Base-by-base conservation (phyloP, 2,329 filamentous ascomycete genomes). In the Pleomassaria siparia region DNA sequence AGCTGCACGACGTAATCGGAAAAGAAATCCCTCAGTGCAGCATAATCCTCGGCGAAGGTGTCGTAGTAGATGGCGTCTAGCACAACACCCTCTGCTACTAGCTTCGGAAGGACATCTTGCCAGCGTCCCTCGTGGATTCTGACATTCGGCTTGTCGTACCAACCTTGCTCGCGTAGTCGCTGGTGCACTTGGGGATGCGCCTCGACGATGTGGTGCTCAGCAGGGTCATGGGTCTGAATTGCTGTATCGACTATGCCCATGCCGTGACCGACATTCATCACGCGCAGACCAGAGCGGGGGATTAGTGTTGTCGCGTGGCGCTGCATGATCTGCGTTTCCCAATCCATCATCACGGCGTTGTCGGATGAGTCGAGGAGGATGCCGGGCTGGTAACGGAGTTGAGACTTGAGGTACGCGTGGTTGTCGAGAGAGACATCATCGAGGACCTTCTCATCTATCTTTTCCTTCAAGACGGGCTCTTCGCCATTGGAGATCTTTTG, bases 261-360 rank as follows among this genome's bases (percentile, higher is more conserved):
- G 5, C 90, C 91, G 60, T 95, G 91, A 5, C 91, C 91, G 47
- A 95, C 84, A 65, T 95, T 95, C 51, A 95, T 81, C 29, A 94
- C 82, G 37, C 84, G 81, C 55, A 87, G 81, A 2, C 86, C 87
- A 0, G 66, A 44, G 32, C 76, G 75, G 4, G 85, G 76, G 1
- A 86, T 75, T 1, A 95, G 76, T 12, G 82, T 80, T 52, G 85
- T 80, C 37, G 90, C 89, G 45, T 87, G 89, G 42, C 82, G 80
- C 50, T 81, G 81, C 90, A 95, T 95, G 59, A 95, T 94, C 55
- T 85, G 83, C 2, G 85, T 87, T 71, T 95, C 90, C 90, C 90
- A 95, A 30, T 85, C 81, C 90, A 95, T 95, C 90, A 95, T 95
- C 37, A 95, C 88, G 43, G 88, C 89, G 67, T 95, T 95, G 52